Evolutionary conservation across 768 basidiomycete species (phyloP), one percentile per base, ranked within the genome.

Genomic region (Filobasidium wieringae): DNA sequence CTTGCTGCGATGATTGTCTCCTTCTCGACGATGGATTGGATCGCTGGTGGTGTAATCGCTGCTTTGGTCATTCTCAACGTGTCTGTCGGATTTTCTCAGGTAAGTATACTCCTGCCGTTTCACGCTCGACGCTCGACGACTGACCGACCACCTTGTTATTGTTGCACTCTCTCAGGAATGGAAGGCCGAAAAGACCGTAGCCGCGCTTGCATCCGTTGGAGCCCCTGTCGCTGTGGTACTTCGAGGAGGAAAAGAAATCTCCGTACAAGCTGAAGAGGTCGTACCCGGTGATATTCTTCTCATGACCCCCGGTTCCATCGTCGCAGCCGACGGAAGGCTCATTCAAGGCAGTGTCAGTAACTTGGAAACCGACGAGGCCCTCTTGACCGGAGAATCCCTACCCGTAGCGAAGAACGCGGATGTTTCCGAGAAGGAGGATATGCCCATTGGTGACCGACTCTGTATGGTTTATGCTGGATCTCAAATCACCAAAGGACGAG

Each of bases 1-100:
- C 59, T 76, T 52, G 68, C 66, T 29, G 73, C 74, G 5, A 72
- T 82, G 68, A 78, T 78, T 3, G 74, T 82, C 8, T 80, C 79
- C 7, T 80, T 82, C 62, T 81, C 78, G 57, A 79, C 80, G 27
- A 69, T 78, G 64, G 79, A 79, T 51, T 83, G 76, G 66, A 77
- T 81, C 54, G 78, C 79, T 66, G 79, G 78, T 6, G 79, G 77
- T 31, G 73, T 74, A 55, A 74, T 74, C 49, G 69, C 69, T 33
- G 73, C 72, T 19, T 64, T 74, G 19, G 70, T 74, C 30, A 39
- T 68, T 24, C 61, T 74, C 50, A 74, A 74, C 61, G 72, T 74
- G 22, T 36, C 64, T 5, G 72, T 74, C 22, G 73, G 72, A 17
- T 63, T 69, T 49, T 63, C 64, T 26, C 72, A 72, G 36, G 56